phyloP scores from a whole-genome alignment of 768 basidiomycete species.

The Neoboletus brunneissimus region DNA sequence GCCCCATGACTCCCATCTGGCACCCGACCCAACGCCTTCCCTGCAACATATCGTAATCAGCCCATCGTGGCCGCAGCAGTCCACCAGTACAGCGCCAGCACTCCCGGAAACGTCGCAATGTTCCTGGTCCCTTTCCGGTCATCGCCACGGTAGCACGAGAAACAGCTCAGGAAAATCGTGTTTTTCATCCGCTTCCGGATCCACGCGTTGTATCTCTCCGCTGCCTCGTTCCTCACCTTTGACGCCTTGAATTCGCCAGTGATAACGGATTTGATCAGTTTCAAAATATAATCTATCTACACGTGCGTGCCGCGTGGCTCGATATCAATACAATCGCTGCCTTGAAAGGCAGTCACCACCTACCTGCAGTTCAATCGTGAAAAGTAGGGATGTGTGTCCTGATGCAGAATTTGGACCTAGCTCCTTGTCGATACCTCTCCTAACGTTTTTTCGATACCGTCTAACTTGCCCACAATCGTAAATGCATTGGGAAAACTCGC shows the following conservation, averaged over 20 bases:
- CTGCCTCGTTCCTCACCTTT: not conserved
- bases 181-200: slow-evolving; percentile 43
- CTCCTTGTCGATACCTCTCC: not conserved
- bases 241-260: not conserved
- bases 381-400: not conserved
- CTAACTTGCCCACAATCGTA: not conserved
- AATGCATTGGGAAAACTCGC: slow-evolving; percentile 25
- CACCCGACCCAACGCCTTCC: not conserved
- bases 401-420: slow-evolving; percentile 1
- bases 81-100: not conserved
- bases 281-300: not conserved
- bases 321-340: not conserved
- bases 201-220: slow-evolving; percentile 19
- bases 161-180: slow-evolving; percentile 45
- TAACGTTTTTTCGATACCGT: not conserved
- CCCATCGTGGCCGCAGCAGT: not conserved
- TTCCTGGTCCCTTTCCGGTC: slow-evolving; percentile 21
- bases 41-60: not conserved
- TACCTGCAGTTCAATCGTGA: slow-evolving; percentile 1
- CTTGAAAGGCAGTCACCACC: not conserved
- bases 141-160: slow-evolving; percentile 33
- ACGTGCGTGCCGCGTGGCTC: slow-evolving; percentile 5
- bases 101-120: not conserved
- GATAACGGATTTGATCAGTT: slow-evolving; percentile 1
- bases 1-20: slow-evolving; percentile 18